phyloP scores from a whole-genome alignment of 2,329 filamentous ascomycete species.

The Fusarium tupiense region DNA sequence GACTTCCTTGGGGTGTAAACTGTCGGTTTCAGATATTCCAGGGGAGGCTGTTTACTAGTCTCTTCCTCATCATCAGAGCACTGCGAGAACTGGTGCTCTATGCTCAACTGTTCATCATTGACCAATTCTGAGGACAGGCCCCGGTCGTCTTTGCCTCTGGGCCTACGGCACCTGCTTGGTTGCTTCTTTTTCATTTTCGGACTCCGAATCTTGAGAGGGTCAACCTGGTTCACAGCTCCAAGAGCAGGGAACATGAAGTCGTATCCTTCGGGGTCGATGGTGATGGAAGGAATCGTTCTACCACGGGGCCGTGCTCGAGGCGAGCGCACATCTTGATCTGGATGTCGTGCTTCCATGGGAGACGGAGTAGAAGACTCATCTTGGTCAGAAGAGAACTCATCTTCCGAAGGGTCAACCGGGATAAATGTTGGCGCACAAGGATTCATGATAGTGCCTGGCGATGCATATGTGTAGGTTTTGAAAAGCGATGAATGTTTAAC shows the following conservation, averaged over 20 bases:
- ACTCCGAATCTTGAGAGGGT: background rate
- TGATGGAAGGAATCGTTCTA: background rate
- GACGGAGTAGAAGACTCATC: background rate
- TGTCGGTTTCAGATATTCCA: constrained; percentile 19
- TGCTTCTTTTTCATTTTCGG: background rate
- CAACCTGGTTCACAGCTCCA: background rate
- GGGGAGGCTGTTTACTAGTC: background rate
- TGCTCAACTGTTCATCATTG: background rate
- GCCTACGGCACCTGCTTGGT: background rate
- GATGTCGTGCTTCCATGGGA: background rate
- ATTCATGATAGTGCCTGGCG: constrained; percentile 38
- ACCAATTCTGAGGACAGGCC: background rate
- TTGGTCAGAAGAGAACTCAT: background rate
- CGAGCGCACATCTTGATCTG: background rate
- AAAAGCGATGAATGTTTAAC: background rate
- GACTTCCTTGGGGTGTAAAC: constrained; percentile 26
- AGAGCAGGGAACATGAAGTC: constrained; percentile 40
- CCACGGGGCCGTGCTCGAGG: background rate
- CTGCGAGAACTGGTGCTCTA: background rate
- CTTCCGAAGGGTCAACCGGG: constrained; percentile 23
- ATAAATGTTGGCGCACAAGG: constrained; percentile 43
- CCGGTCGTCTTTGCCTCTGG: background rate
- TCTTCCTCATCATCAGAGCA: background rate
- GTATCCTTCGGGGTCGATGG: constrained; percentile 35
- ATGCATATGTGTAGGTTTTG: background rate